Conservation (phyloP, 1,284 basidiomycete genomes). For the Afroboletus lepidellus region DNA sequence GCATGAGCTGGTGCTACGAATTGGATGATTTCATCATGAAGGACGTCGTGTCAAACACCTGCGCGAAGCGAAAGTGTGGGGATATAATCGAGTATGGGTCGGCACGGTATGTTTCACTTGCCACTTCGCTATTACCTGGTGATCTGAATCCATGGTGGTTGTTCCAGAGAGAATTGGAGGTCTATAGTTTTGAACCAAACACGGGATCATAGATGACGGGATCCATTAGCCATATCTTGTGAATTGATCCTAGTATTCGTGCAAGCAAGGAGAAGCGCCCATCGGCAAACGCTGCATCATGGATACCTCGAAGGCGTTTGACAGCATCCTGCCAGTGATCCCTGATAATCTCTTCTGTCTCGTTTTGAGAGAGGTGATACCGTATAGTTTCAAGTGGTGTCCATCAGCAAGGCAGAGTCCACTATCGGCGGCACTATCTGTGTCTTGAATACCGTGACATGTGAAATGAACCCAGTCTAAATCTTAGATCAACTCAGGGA, state of each 20-base stretch:
- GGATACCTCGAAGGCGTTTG: neutral
- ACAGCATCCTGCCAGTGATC: slow-evolving; percentile 7
- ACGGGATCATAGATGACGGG: slow-evolving; percentile 7
- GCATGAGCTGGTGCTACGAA: slow-evolving; percentile 86
- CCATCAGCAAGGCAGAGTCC: slow-evolving; percentile 11
- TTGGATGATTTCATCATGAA: slow-evolving; percentile 85
- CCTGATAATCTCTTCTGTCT: neutral
- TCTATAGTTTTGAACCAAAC: slow-evolving; percentile 47
- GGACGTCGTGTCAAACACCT: slow-evolving; percentile 43
- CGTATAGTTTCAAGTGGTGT: slow-evolving; percentile 6
- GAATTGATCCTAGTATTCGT: neutral
- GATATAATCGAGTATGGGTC: slow-evolving; percentile 60
- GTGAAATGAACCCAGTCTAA: slow-evolving; percentile 13
- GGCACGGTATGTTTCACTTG: slow-evolving; percentile 42
- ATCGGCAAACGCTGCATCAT: slow-evolving; percentile 1
- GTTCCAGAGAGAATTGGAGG: slow-evolving; percentile 41
- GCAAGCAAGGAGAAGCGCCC: slow-evolving; percentile 5
- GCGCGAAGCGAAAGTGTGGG: slow-evolving; percentile 66
- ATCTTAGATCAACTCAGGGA: slow-evolving; percentile 4
- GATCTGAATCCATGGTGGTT: neutral
- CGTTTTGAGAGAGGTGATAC: slow-evolving; percentile 6
- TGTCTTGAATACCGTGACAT: slow-evolving; percentile 10
- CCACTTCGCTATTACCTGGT: neutral
- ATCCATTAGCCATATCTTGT: neutral
- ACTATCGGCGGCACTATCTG: neutral